A percentile compares a stretch with the other conserved stretches of the same genome.
phyloP scores from a whole-genome alignment of 768 basidiomycete genomes.

The Lactifluus subvellereus region DNA sequence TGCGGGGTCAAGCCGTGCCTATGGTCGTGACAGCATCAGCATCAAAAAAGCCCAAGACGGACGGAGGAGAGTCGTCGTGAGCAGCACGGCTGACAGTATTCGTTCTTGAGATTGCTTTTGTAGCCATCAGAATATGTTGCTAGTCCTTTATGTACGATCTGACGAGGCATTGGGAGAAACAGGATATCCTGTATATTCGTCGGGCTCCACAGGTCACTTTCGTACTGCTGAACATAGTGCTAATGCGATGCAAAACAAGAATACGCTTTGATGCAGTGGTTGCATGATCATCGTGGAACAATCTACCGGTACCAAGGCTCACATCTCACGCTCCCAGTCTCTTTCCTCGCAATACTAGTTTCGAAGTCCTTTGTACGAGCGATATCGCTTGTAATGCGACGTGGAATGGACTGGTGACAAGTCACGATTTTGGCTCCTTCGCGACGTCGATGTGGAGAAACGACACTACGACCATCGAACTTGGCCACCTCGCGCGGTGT shows the following conservation, averaged over 20 bases:
- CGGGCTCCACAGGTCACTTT: background rate
- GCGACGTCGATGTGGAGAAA: too few relatives aligned
- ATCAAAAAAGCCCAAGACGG: slow-evolving; percentile 41
- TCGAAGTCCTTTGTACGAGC: too few relatives aligned
- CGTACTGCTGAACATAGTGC: background rate
- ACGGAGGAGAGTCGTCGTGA: slow-evolving; percentile 26
- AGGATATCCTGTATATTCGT: background rate
- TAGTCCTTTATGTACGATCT: slow-evolving; percentile 7
- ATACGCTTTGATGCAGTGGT: background rate
- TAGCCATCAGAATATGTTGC: slow-evolving; percentile 10
- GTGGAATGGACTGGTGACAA: too few relatives aligned
- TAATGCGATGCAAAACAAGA: background rate
- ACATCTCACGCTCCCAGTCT: background rate
- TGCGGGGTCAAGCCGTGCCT: slow-evolving; percentile 59
- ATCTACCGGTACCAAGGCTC: background rate
- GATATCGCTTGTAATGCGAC: too few relatives aligned
- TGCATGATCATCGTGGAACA: background rate
- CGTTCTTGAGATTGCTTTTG: slow-evolving; percentile 5
- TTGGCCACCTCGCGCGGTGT: too few relatives aligned
- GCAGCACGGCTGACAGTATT: background rate
- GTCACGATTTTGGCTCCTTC: too few relatives aligned
- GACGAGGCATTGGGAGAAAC: background rate
- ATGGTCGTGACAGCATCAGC: slow-evolving; percentile 28
- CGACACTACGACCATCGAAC: too few relatives aligned
- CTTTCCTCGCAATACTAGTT: too few relatives aligned